Conservation (phyloP, 1,284 basidiomycete genomes). For the Psilocybe mexicana region DNA sequence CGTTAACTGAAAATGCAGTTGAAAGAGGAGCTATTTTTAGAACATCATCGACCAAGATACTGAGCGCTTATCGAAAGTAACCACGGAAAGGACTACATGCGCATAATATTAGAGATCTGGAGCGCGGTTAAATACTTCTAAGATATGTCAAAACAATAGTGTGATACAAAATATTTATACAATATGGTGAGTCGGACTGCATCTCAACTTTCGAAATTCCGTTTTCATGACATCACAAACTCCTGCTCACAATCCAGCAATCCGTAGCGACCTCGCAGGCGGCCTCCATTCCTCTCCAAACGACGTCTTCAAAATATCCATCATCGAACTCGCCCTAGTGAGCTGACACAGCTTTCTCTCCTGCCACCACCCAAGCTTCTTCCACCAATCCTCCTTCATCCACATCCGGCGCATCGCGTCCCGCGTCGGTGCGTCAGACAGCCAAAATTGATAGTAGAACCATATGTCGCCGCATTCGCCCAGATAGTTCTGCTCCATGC, state of each 20-base stretch:
- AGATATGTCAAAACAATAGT: too few species aligned
- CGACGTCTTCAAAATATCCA: conserved; percentile 21
- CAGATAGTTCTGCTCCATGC: conserved; percentile 15
- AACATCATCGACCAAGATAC: too few species aligned
- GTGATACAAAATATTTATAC: too few species aligned
- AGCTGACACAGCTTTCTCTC: conserved; percentile 26
- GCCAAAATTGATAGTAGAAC: conserved; percentile 53
- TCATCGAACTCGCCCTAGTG: conserved; percentile 26
- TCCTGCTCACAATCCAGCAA: not conserved
- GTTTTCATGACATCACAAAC: too few species aligned
- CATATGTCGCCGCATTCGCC: conserved; percentile 43
- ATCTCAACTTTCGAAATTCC: too few species aligned
- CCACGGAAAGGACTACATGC: too few species aligned
- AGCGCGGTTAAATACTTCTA: too few species aligned
- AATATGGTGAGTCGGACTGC: too few species aligned
- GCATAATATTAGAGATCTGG: too few species aligned
- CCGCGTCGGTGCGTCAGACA: conserved; percentile 34
- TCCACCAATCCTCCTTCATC: conserved; percentile 21
- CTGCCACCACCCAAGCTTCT: conserved; percentile 30
- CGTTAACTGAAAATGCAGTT: too few species aligned
- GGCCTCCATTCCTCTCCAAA: conserved; percentile 32
- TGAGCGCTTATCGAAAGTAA: too few species aligned
- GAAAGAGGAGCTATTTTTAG: too few species aligned
- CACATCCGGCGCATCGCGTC: conserved; percentile 29
- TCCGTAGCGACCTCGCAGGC: not conserved